A percentile compares a stretch with the other conserved stretches of the same genome.
These are phyloP conservation scores for Hymenochaete sp. DNA, from an alignment of 1,284 basidiomycete genomes.

Conservation along the genomic window DNA sequence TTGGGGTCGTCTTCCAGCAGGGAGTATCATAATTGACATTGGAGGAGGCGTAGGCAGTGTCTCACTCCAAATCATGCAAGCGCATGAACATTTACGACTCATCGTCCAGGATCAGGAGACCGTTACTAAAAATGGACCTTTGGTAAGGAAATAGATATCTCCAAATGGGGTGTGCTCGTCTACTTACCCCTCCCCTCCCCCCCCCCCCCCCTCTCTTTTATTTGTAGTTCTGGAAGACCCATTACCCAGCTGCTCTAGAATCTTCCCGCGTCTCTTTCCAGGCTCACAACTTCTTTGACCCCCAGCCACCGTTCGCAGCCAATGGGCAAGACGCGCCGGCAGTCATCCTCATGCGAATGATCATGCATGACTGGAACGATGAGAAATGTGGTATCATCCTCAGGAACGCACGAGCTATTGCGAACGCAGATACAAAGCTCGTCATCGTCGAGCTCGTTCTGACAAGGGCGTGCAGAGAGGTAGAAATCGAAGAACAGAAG, in stretches of 20 bases:
- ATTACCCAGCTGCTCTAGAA: not conserved
- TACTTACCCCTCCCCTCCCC: no score
- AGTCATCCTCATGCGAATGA: conserved; percentile 23
- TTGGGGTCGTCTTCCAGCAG: conserved; percentile 14
- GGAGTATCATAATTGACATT: conserved; percentile 20
- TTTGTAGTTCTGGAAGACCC: conserved; percentile 10
- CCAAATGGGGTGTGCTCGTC: not conserved
- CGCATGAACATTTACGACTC: conserved; percentile 16
- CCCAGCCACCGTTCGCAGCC: conserved; percentile 20
- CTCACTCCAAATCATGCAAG: conserved; percentile 15
- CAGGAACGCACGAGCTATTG: conserved; percentile 22
- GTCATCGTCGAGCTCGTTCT: conserved; percentile 24
- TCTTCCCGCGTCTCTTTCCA: no score
- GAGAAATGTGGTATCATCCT: conserved; percentile 22
- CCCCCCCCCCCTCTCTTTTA: no score
- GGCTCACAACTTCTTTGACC: conserved; percentile 26
- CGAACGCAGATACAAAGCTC: conserved; percentile 21
- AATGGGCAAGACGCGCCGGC: no score
- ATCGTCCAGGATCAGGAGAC: conserved; percentile 20
- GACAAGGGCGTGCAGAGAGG: conserved; percentile 19
- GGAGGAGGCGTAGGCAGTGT: conserved; percentile 20
- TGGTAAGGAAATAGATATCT: not conserved
- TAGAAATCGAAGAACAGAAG: no score
- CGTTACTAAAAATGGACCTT: conserved; percentile 7
- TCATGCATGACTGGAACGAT: conserved; percentile 26